Evolutionary conservation across 805 yeast species (phyloP).

Genomic region (Dipodascopsis uninucleata): DNA sequence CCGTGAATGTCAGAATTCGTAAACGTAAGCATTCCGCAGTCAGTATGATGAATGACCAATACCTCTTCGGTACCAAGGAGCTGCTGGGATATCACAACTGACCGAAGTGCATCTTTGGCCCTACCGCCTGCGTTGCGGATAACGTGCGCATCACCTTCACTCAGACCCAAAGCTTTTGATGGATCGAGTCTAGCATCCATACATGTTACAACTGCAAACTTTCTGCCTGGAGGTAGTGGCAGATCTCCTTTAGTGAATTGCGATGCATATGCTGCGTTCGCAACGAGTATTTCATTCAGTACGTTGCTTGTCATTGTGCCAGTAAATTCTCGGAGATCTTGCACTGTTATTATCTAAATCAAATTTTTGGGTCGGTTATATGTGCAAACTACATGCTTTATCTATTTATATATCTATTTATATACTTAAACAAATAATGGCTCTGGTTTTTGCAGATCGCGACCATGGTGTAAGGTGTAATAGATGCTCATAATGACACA

Average conservation of each 20-base stretch:
- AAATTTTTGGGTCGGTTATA: no score
- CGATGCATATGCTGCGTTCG: slow-evolving; percentile 17
- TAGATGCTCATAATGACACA: no score
- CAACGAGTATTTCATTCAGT: slow-evolving; percentile 15
- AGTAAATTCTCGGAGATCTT: no score
- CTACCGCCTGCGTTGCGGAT: slow-evolving; percentile 28
- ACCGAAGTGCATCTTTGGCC: slow-evolving; percentile 21
- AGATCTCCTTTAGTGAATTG: slow-evolving; percentile 14
- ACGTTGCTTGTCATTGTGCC: no score
- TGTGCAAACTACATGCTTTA: no score
- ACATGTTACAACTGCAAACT: slow-evolving; percentile 24
- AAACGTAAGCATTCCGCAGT: slow-evolving; percentile 27
- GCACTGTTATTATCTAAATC: no score
- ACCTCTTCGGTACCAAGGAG: slow-evolving; percentile 26
- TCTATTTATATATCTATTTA: no score
- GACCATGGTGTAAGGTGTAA: no score
- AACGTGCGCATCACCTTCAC: slow-evolving; percentile 26
- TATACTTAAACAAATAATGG: no score
- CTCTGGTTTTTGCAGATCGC: no score
- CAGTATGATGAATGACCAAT: slow-evolving; percentile 25
- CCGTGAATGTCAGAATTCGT: slow-evolving; percentile 14
- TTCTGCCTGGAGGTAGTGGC: slow-evolving; percentile 26
- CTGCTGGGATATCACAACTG: slow-evolving; percentile 25
- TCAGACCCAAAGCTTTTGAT: slow-evolving; percentile 22
- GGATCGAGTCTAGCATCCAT: slow-evolving; percentile 28